Conservation (phyloP, 345 rosid species). For the Geranium rotundifolium region DNA sequence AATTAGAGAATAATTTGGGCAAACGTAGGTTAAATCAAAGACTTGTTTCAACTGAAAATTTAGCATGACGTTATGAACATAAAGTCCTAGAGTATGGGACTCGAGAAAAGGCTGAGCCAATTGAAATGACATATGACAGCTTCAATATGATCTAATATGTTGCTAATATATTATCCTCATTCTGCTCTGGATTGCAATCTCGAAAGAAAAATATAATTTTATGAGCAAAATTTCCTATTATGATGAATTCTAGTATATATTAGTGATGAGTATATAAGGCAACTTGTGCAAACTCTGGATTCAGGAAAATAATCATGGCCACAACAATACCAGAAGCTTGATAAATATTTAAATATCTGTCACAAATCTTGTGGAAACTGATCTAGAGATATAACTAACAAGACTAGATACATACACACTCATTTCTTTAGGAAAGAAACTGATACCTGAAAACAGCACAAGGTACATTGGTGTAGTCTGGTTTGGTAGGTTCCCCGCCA, state of each 20-base stretch:
- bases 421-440: background rate
- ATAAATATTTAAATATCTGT: background rate
- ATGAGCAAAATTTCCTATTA: background rate
- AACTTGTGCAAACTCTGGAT: too few species aligned
- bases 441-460: conserved; percentile 83
- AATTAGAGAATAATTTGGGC: too few species aligned
- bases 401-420: too few species aligned
- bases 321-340: background rate
- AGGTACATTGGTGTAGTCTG: conserved; percentile 71
- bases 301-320: background rate
- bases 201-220: conserved; percentile 1
- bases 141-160: background rate
- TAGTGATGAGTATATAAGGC: too few species aligned
- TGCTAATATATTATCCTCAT: conserved; percentile 1
- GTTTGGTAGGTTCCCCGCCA: conserved; percentile 70
- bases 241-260: too few species aligned
- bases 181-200: background rate
- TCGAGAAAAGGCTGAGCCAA: background rate
- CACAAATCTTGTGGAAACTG: background rate
- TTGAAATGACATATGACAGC: background rate
- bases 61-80: too few species aligned
- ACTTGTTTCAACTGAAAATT: too few species aligned
- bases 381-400: background rate
- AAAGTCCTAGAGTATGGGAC: too few species aligned
- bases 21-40: too few species aligned